Base-by-base conservation (phyloP, 352 stramenopile species). In the Globisporangium spinosum region DNA sequence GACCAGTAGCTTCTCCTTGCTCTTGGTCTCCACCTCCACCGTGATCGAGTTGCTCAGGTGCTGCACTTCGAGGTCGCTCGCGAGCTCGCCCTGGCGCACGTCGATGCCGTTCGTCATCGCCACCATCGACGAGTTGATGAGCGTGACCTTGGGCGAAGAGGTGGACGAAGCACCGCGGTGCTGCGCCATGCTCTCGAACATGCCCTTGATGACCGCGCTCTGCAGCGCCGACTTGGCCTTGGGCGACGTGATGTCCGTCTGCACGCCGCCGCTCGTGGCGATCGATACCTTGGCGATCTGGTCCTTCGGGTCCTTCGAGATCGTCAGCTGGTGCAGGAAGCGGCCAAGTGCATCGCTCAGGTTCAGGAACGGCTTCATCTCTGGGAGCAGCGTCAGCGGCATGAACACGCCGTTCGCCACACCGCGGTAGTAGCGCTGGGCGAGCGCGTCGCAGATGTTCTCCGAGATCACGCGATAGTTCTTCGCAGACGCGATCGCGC, bases 381-480 rank as follows among this genome's bases (percentile, higher is more conserved):
- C 87, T 12, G 83, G 83, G 56, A 87, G 59, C 25, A 93, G 71
- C 58, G 85, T 93, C 15, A 90, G 73, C 34, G 83, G 82, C 83
- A 95, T 89, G 77, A 92, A 93, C 15, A 93, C 83, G 27, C 78
- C 87, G 67, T 95, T 95, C n/a, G 85, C 82, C 8, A 95, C 85
- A 58, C 87, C 87, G 53, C 81, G 83, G 68, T 85, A 92, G 74
- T 91, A 87, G 34, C 85, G 83, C 60, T 83, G 58, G 1, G 80
- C 81, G 15, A 94, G 67, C 9, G 85, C 84, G 67, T 91, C 85
- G n/a, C 80, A 82, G 25, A 94, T 74, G 61, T 94, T 93, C 54
- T 93, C 87, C 20, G 87, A 80, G 67, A 94, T 79, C 67, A 85
- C 74, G 55, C 85, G 84, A 76, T 93, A 93, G 64, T 87, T 83